Conservation (phyloP, 1,284 basidiomycete species). For the Pascua guehoae region DNA sequence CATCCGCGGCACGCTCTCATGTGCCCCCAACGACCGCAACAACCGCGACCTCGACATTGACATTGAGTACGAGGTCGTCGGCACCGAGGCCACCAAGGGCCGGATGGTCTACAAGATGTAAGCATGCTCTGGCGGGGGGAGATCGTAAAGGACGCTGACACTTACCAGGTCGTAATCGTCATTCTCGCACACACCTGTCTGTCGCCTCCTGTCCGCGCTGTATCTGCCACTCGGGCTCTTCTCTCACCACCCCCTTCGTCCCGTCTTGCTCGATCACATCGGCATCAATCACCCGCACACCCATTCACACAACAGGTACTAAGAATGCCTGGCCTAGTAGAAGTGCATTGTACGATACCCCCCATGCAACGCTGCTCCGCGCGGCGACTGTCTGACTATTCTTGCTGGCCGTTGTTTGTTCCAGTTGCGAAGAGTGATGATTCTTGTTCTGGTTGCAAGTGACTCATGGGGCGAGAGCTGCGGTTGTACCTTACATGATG, state of each 20-base stretch:
- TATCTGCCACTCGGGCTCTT: background rate
- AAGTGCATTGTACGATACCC: constrained; percentile 26
- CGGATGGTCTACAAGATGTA: constrained; percentile 53
- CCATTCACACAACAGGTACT: constrained; percentile 24
- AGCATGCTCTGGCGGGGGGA: constrained; percentile 20
- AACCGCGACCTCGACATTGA: constrained; percentile 88
- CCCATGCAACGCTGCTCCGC: constrained; percentile 6
- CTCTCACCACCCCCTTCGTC: background rate
- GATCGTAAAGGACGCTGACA: constrained; percentile 25
- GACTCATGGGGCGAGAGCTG: background rate
- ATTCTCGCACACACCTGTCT: background rate
- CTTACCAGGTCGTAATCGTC: constrained; percentile 40
- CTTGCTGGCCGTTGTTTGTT: too few species aligned
- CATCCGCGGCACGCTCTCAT: constrained; percentile 67
- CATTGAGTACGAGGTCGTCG: constrained; percentile 63
- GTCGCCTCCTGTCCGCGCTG: too few species aligned
- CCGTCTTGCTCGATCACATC: background rate
- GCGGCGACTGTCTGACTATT: too few species aligned
- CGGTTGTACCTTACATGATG: too few species aligned
- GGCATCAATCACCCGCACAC: background rate
- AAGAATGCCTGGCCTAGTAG: constrained; percentile 15
- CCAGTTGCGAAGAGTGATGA: background rate
- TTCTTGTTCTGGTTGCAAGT: background rate
- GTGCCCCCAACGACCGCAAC: constrained; percentile 83
- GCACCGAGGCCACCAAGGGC: constrained; percentile 41